Percentiles rank a stretch among this genome's conserved stretches.
Evolutionary conservation across 2,329 filamentous ascomycete genomes (phyloP).

Genomic region (Colletotrichum sojae): DNA sequence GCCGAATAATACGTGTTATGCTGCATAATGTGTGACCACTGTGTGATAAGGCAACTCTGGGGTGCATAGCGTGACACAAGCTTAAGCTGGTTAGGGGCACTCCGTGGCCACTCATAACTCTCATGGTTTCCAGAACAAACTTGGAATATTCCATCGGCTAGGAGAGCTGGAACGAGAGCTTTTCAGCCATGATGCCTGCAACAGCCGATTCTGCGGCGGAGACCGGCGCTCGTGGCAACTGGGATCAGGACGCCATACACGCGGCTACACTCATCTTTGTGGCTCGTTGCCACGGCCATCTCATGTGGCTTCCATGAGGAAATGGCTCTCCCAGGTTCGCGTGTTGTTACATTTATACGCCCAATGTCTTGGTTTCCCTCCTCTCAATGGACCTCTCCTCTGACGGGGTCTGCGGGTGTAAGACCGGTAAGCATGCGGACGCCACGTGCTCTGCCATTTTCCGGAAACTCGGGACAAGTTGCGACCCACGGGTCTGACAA

Average conservation of each 20-base stretch:
- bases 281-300: conserved; percentile 20
- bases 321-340: not conserved
- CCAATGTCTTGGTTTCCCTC: conserved; percentile 15
- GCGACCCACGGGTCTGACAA: conserved; percentile 41
- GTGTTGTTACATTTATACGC: conserved; percentile 27
- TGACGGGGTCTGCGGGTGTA: not conserved
- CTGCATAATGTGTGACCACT: not conserved
- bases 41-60: conserved; percentile 5
- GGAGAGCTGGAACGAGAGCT: not conserved
- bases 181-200: not conserved
- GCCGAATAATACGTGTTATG: not conserved
- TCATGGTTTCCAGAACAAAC: conserved; percentile 18
- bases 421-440: conserved; percentile 32
- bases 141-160: conserved; percentile 1
- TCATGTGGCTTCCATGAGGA: conserved; percentile 27
- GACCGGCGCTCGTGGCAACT: conserved; percentile 18
- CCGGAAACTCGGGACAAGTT: conserved; percentile 4
- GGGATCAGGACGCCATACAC: conserved; percentile 8
- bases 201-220: not conserved
- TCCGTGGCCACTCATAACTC: not conserved
- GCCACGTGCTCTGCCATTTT: conserved; percentile 36
- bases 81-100: not conserved
- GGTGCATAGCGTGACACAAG: conserved; percentile 2
- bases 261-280: conserved; percentile 5
- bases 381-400: conserved; percentile 4